Evolutionary conservation across 331 rosid genomes (phyloP).

Genomic region (Quercus lobata): DNA sequence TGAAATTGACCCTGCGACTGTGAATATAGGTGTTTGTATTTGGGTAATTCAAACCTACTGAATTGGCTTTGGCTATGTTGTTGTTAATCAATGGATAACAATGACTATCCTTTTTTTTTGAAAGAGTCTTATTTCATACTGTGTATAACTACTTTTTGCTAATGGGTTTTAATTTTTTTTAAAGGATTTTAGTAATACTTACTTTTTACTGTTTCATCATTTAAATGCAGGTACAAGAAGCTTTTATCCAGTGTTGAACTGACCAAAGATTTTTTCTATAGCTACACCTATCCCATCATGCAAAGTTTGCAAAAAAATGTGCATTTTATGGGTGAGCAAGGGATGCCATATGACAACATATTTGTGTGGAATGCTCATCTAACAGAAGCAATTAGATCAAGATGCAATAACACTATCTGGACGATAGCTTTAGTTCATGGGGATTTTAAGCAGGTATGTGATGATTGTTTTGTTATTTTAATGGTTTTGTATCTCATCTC

Average conservation of each 20-base stretch:
- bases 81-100: not conserved
- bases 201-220: constrained; percentile 6
- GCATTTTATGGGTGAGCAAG: constrained; percentile 40
- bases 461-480: constrained; percentile 7
- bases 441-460: constrained; percentile 79
- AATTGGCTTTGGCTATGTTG: not conserved
- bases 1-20: not conserved
- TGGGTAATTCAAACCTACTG: not conserved
- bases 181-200: not conserved
- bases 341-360: constrained; percentile 79
- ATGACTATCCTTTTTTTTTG: not conserved
- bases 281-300: constrained; percentile 96
- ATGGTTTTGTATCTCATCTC: not conserved
- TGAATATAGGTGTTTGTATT: not conserved
- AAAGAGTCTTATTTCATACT: too few species aligned
- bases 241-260: constrained; percentile 87
- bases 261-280: constrained; percentile 94
- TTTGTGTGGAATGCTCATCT: constrained; percentile 98
- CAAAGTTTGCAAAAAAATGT: constrained; percentile 87
- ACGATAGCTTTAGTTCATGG: constrained; percentile 98
- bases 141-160: too few species aligned
- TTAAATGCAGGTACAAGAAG: constrained; percentile 71
- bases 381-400: constrained; percentile 78
- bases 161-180: too few species aligned
- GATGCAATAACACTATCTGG: constrained; percentile 89